A percentile compares a stretch with the other conserved stretches of the same genome.
Evolutionary conservation across 139 green algal genomes (phyloP).

Genomic region (Tetradesmus lagerheimii): DNA sequence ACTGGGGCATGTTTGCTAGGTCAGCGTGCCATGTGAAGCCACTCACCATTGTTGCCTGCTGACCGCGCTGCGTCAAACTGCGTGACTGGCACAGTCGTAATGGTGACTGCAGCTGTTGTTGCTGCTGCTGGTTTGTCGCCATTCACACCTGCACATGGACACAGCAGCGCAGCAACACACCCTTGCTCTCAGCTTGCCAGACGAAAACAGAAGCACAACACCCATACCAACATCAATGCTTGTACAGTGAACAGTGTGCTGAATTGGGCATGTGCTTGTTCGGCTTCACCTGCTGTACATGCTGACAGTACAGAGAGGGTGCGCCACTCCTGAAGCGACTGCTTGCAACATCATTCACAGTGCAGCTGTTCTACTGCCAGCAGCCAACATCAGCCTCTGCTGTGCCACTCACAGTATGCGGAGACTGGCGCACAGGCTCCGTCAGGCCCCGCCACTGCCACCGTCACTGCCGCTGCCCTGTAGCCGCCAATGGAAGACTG

Average conservation of each 20-base stretch:
- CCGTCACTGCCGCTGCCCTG: not conserved
- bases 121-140: not conserved
- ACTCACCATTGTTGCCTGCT: not conserved
- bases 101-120: not conserved
- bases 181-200: too few species aligned
- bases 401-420: conserved; percentile 14
- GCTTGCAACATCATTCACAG: not conserved
- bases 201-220: too few species aligned
- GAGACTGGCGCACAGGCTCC: not conserved
- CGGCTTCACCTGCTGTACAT: not conserved
- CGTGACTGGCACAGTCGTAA: not conserved
- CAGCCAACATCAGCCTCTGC: not conserved
- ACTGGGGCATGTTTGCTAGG: too few species aligned
- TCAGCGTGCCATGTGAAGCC: too few species aligned
- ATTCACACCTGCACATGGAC: not conserved
- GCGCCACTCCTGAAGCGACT: not conserved
- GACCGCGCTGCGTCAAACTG: not conserved
- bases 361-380: not conserved
- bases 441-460: not conserved
- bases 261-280: too few species aligned
- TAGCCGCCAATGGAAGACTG: not conserved
- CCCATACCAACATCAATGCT: too few species aligned
- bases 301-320: too few species aligned
- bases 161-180: not conserved
- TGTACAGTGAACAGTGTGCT: too few species aligned